These are phyloP conservation scores for Chlorella sorokiniana DNA, from an alignment of 139 green algal genomes.

Conservation along the genomic window DNA sequence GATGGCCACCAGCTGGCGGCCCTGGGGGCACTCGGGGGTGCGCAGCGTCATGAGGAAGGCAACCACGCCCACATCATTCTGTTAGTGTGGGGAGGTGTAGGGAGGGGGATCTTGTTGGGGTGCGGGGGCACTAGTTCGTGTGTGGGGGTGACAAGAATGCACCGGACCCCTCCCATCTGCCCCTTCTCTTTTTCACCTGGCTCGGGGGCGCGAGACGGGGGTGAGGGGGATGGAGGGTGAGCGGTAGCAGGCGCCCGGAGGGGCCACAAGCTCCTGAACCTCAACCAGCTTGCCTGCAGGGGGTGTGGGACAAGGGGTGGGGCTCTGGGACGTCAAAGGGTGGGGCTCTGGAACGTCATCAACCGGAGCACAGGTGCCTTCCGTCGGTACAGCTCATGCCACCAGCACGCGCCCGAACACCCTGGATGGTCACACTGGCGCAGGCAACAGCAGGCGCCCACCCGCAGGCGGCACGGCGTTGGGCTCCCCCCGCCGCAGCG, in stretches of 20 bases:
- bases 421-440: neutral
- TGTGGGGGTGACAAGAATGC: neutral
- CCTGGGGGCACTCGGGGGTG: slow-evolving; percentile 89
- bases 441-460: neutral
- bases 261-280: slow-evolving; percentile 76
- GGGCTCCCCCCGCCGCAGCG: slow-evolving; percentile 57
- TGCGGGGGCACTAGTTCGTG: no score
- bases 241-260: neutral
- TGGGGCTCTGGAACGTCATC: neutral
- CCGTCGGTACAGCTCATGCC: neutral
- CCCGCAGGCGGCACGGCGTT: slow-evolving; percentile 43
- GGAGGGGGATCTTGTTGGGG: neutral
- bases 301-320: neutral
- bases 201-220: slow-evolving; percentile 1
- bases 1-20: slow-evolving; percentile 83
- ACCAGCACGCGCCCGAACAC: neutral
- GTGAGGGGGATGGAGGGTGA: neutral
- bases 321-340: neutral
- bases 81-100: slow-evolving; percentile 36
- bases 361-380: no score
- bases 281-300: slow-evolving; percentile 65
- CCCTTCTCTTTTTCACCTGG: no score
- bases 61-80: slow-evolving; percentile 94
- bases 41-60: slow-evolving; percentile 86
- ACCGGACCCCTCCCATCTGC: slow-evolving; percentile 11